Conservation (phyloP, 78 protist genomes). For the Creolimax fragrantissima region DNA sequence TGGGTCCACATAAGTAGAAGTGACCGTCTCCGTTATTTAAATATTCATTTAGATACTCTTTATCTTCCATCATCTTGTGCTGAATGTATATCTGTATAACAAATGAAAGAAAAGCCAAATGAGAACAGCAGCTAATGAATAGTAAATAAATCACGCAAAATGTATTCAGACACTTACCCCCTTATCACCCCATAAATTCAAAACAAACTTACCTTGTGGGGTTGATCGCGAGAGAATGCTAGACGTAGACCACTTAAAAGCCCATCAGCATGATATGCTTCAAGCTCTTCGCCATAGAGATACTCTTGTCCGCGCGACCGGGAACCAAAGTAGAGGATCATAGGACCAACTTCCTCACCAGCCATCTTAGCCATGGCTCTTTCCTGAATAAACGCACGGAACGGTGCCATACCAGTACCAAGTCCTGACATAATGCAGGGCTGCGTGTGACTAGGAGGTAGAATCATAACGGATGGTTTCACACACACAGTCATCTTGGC, state of each 20-base stretch:
- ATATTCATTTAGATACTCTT: neutral
- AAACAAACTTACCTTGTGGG: constrained; percentile 26
- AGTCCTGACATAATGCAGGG: constrained; percentile 48
- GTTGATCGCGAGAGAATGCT: constrained; percentile 71
- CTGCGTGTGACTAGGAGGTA: constrained; percentile 17
- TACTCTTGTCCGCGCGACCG: constrained; percentile 48
- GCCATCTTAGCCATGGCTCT: neutral
- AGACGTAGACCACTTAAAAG: constrained; percentile 13
- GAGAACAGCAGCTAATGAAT: too few relatives aligned
- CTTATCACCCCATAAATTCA: too few relatives aligned
- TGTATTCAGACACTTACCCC: too few relatives aligned
- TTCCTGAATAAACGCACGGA: constrained; percentile 53
- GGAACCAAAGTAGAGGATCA: constrained; percentile 60
- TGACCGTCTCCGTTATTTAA: constrained; percentile 25
- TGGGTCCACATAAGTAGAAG: constrained; percentile 52
- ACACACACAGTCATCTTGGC: constrained; percentile 20
- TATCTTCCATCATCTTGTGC: constrained; percentile 47
- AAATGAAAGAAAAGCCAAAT: neutral
- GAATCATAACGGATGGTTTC: constrained; percentile 35
- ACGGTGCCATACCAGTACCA: constrained; percentile 73
- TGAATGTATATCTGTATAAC: constrained; percentile 61
- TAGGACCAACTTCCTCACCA: constrained; percentile 33
- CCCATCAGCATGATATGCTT: constrained; percentile 28
- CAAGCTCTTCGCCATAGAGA: constrained; percentile 52
- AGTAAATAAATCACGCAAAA: too few relatives aligned